These are phyloP conservation scores for Lachnellula willkommii DNA, from an alignment of 2,329 filamentous ascomycete species.

Conservation along the genomic window DNA sequence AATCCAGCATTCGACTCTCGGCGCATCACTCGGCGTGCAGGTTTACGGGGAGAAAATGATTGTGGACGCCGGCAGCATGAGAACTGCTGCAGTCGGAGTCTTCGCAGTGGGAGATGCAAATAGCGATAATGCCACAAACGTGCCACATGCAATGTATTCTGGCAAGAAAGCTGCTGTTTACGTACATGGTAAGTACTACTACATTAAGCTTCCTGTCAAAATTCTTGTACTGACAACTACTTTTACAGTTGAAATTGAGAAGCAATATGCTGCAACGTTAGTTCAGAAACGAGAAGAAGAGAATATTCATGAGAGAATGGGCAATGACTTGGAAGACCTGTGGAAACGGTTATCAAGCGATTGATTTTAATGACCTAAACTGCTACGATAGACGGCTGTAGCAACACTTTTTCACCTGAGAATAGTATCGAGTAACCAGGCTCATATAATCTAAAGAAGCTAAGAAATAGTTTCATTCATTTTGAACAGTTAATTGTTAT, in stretches of 20 bases:
- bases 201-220: not conserved
- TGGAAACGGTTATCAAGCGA: not conserved
- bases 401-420: no score
- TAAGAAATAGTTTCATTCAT: no score
- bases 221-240: not conserved
- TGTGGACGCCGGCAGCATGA: slow-evolving; percentile 6
- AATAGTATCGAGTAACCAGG: no score
- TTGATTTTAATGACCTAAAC: not conserved
- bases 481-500: no score
- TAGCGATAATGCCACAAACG: slow-evolving; percentile 53
- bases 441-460: no score
- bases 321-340: slow-evolving; percentile 10
- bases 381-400: no score
- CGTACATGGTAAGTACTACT: slow-evolving; percentile 46
- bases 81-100: slow-evolving; percentile 48
- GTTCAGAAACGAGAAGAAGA: slow-evolving; percentile 2
- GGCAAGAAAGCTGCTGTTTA: slow-evolving; percentile 55
- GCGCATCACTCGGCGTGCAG: slow-evolving; percentile 38
- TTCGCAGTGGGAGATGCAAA: slow-evolving; percentile 58
- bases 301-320: slow-evolving; percentile 6
- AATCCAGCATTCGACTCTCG: slow-evolving; percentile 44
- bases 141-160: slow-evolving; percentile 55
- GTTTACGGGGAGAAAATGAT: slow-evolving; percentile 8
- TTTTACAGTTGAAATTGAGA: slow-evolving; percentile 11
- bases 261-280: slow-evolving; percentile 5